Evolutionary conservation across 345 rosid species (phyloP).

Genomic region (Acer negundo): DNA sequence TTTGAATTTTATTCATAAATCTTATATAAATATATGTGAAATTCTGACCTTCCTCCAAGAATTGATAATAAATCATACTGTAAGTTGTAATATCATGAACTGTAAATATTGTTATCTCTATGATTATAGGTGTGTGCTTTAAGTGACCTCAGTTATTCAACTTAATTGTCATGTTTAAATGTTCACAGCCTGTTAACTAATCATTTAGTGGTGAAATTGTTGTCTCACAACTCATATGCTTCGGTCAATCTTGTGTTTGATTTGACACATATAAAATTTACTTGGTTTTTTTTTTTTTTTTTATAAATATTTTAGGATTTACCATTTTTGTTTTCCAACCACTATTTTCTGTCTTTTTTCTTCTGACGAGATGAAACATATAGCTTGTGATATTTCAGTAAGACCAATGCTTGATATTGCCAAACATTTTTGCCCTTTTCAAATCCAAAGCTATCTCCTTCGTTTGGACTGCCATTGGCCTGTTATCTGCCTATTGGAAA

Average conservation of each 20-base stretch:
- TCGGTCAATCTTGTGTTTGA: not conserved
- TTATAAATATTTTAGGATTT: not conserved
- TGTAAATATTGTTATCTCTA: not conserved
- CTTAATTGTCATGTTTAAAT: conserved; percentile 1
- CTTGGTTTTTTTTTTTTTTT: not conserved
- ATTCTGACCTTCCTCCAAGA: not conserved
- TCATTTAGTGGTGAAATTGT: not conserved
- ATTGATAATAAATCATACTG: conserved; percentile 1
- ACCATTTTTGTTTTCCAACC: no score
- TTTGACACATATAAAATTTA: not conserved
- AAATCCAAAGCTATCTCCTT: not conserved
- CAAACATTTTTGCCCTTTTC: not conserved
- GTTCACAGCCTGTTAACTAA: not conserved
- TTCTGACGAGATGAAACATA: not conserved
- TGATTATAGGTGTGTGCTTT: conserved; percentile 5
- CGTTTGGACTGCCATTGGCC: not conserved
- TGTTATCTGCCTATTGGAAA: not conserved
- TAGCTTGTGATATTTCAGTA: not conserved
- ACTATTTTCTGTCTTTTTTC: not conserved
- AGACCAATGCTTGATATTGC: not conserved
- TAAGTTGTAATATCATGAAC: not conserved
- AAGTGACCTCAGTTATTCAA: not conserved
- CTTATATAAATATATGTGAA: not conserved
- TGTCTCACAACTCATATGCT: not conserved
- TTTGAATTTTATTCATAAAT: not conserved